Conservation (phyloP, 2,329 filamentous ascomycete species). For the Myotisia sp. region DNA sequence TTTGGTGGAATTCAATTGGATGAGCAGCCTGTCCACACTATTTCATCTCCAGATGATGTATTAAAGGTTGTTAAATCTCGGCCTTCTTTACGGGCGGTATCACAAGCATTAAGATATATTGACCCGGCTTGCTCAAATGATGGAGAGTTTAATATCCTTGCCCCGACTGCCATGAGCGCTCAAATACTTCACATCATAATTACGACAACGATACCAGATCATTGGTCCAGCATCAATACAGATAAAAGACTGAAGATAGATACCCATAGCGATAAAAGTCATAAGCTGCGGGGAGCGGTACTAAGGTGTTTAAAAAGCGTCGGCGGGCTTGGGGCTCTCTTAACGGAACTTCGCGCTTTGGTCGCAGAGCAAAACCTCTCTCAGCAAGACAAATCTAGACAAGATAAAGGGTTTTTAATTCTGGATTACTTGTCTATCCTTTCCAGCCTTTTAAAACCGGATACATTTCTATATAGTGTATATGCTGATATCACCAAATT, state of each 20-base stretch:
- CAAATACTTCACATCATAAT: conserved; percentile 65
- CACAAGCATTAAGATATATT: conserved; percentile 20
- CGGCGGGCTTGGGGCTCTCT: conserved; percentile 60
- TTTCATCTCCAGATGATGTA: conserved; percentile 16
- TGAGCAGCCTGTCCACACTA: conserved; percentile 4
- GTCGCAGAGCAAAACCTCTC: conserved; percentile 24
- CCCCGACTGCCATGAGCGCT: conserved; percentile 52
- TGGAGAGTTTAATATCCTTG: conserved; percentile 41
- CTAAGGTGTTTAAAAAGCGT: conserved; percentile 56
- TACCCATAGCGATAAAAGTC: conserved; percentile 6
- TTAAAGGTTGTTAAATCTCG: conserved; percentile 28
- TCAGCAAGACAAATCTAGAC: conserved; percentile 20
- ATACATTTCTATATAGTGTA: conserved; percentile 30
- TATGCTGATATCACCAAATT: conserved; percentile 32
- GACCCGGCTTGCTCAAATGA: conserved; percentile 20
- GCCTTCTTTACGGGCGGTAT: conserved; percentile 24
- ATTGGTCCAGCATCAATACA: conserved; percentile 52
- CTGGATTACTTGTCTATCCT: conserved; percentile 25
- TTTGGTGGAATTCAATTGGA: not conserved
- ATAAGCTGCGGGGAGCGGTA: conserved; percentile 34
- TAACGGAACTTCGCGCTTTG: conserved; percentile 53
- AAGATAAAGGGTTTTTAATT: conserved; percentile 21
- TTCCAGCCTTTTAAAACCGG: conserved; percentile 30
- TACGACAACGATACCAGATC: conserved; percentile 61
- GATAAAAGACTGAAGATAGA: conserved; percentile 24